Evolutionary conservation across 768 basidiomycete genomes (phyloP).

Genomic region (Xerocomellus chrysenteron): DNA sequence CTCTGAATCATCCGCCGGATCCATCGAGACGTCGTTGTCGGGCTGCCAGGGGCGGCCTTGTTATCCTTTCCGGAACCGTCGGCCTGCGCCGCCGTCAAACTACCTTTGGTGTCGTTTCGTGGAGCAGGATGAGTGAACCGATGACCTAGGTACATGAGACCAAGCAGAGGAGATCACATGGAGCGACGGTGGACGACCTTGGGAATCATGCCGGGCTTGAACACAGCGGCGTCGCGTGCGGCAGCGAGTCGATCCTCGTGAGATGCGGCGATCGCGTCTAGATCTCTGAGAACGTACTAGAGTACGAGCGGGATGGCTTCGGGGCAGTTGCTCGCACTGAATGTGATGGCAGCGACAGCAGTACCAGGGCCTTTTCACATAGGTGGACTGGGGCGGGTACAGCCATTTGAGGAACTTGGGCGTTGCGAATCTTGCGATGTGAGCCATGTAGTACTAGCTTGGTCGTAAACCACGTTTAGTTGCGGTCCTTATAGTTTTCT

Average conservation of each 20-base stretch:
- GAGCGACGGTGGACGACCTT: conserved; percentile 39
- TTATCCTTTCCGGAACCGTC: too few relatives aligned
- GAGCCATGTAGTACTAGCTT: conserved; percentile 4
- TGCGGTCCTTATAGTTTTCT: background rate
- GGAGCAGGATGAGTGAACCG: conserved; percentile 52
- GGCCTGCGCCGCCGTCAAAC: too few relatives aligned
- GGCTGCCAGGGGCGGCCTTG: too few relatives aligned
- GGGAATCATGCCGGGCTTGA: conserved; percentile 60
- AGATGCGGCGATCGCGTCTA: conserved; percentile 31
- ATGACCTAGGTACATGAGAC: conserved; percentile 35
- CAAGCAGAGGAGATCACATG: too few relatives aligned
- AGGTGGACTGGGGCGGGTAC: conserved; percentile 37
- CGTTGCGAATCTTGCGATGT: conserved; percentile 32
- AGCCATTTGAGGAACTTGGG: conserved; percentile 45
- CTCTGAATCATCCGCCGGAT: too few relatives aligned
- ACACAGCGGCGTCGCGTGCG: conserved; percentile 56
- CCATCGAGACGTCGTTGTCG: too few relatives aligned
- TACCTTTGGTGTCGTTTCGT: conserved; percentile 45
- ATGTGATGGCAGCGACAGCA: conserved; percentile 54
- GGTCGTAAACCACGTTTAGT: background rate
- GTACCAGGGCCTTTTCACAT: conserved; percentile 54
- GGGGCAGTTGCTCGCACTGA: conserved; percentile 57
- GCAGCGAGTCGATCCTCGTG: conserved; percentile 41
- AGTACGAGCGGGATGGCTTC: conserved; percentile 59
- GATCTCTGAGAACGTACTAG: conserved; percentile 45